A percentile compares a stretch with the other conserved stretches of the same genome.
Evolutionary conservation across 176 grass and related monocot genomes (phyloP).

Genomic region (Oryza meyeriana): DNA sequence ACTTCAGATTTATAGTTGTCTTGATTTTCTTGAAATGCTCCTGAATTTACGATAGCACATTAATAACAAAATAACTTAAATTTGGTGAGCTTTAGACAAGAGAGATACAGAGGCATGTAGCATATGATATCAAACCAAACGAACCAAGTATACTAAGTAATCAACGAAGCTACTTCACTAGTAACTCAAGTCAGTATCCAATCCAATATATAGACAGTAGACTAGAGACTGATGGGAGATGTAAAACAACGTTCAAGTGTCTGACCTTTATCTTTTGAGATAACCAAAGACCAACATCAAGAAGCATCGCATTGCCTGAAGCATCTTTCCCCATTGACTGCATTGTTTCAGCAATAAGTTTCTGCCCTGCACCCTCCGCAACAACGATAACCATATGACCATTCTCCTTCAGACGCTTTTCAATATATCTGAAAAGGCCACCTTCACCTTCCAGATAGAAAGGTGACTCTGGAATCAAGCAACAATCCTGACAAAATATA

Average conservation of each 20-base stretch:
- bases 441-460: constrained; percentile 92
- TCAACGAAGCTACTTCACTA: background rate
- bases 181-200: background rate
- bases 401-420: constrained; percentile 84
- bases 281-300: constrained; percentile 94
- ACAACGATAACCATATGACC: constrained; percentile 99
- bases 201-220: background rate
- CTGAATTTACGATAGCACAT: constrained; percentile 38
- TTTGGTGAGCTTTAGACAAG: background rate
- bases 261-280: constrained; percentile 93
- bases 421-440: constrained; percentile 75
- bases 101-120: background rate
- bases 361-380: constrained; percentile 96
- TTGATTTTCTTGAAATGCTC: constrained; percentile 77
- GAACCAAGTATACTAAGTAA: background rate
- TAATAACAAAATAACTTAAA: constrained; percentile 4
- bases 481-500: constrained; percentile 74
- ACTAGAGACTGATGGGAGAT: background rate
- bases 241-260: background rate
- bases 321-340: constrained; percentile 67
- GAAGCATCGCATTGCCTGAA: constrained; percentile 84
- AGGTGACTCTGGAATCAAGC: constrained; percentile 94
- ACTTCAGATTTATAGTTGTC: constrained; percentile 88
- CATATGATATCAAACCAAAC: background rate
- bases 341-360: constrained; percentile 80